Base-by-base conservation (phyloP, 2,329 filamentous ascomycete species). In the Diaporthe sp. region DNA sequence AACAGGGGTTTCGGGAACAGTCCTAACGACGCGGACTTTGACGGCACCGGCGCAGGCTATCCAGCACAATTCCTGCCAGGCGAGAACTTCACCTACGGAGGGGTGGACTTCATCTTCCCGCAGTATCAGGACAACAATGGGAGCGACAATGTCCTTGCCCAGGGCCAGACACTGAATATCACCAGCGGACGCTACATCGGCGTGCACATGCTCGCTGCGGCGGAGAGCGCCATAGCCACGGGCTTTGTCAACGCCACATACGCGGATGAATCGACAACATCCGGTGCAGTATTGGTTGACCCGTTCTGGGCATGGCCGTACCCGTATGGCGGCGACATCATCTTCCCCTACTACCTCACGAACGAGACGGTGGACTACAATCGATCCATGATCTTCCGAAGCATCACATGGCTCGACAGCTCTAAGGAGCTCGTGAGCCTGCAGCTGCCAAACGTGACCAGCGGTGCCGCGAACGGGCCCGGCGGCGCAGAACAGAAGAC, bases 1-100 rank as follows among this genome's bases (percentile, higher is more conserved):
- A 78, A 77, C 47, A 57, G 76, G 7, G 77, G 52, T 2, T 78
- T 78, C 58, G 77, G 68, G 2, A 55, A 45, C 22, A 45, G 15
- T 25, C 77, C 77, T 15, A 72, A 71, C 17, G 77, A 78, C n/a
- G 77, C 76, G 6, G 70, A 78, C 66, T 77, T 78, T 17, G 77
- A 78, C 57, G 75, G 76, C 25, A 61, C 50, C 5, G 76, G 77
- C 47, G n/a, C 76, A 25, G 54, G 64, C 4, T 78, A 75, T 30
- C 77, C 77, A 19, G 77, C 77, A n/a, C 28, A 76, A 17, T 77
- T 76, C 10, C 68, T 76, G 3, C 77, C 77, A 4, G 55, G 40
- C 2, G 71, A 70, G 35, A 75, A 73, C 45, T 71, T 78, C 25
- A 73, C 70, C 2, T 77, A 77, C 22, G 76, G 74, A n/a, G 76